Percentiles rank a stretch among this genome's conserved stretches.
phyloP scores from a whole-genome alignment of 345 rosid species.

The Salix udensis region DNA sequence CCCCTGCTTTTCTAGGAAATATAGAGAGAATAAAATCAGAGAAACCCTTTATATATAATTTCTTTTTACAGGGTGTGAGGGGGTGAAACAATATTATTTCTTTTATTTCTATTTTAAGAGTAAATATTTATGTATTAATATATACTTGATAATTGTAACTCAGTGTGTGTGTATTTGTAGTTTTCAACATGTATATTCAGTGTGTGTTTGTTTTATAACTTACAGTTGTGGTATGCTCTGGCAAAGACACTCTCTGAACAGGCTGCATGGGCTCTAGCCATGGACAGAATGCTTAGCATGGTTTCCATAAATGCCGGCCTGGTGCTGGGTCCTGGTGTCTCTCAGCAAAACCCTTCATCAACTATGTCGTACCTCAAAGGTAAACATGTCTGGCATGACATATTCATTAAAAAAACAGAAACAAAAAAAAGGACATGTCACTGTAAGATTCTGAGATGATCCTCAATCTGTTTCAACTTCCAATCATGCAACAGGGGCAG shows the following conservation, averaged over 20 bases:
- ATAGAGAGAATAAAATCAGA: too few relatives aligned
- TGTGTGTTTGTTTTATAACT: background rate
- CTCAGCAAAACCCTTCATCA: conserved; percentile 59
- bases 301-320: conserved; percentile 77
- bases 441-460: background rate
- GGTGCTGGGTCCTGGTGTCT: conserved; percentile 60
- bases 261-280: conserved; percentile 93
- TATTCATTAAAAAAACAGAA: background rate
- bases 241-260: conserved; percentile 75
- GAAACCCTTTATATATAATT: too few relatives aligned
- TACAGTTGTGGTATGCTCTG: conserved; percentile 74
- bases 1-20: too few relatives aligned
- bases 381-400: conserved; percentile 2
- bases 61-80: too few relatives aligned
- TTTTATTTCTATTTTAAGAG: too few relatives aligned
- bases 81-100: too few relatives aligned
- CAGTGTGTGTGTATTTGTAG: too few relatives aligned
- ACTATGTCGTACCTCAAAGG: conserved; percentile 84
- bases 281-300: conserved; percentile 79
- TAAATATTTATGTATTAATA: too few relatives aligned
- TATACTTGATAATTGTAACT: too few relatives aligned
- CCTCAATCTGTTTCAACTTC: background rate
- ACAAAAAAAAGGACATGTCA: background rate
- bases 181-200: too few relatives aligned
- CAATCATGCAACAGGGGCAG: conserved; percentile 47